These are phyloP conservation scores for Nitzschia sp. DNA, from an alignment of 108 stramenopile genomes.

Conservation along the genomic window DNA sequence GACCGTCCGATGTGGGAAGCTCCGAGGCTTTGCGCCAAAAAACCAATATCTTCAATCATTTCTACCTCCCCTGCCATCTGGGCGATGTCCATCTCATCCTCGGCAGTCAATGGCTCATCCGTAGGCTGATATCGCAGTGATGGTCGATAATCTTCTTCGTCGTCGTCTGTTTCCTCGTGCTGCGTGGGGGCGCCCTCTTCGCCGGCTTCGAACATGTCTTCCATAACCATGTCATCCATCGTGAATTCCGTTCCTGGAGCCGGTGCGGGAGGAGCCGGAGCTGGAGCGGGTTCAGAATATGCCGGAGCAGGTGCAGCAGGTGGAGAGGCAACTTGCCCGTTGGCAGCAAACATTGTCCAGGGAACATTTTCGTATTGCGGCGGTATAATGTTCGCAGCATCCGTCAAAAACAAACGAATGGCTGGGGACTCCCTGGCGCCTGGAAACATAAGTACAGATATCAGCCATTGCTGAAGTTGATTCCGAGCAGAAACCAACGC, in stretches of 20 bases:
- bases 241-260: constrained; percentile 14
- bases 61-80: constrained; percentile 73
- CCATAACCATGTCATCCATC: constrained; percentile 88
- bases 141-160: constrained; percentile 57
- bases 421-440: constrained; percentile 63
- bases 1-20: constrained; percentile 83
- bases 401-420: constrained; percentile 75
- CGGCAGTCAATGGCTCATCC: constrained; percentile 64
- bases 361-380: constrained; percentile 78
- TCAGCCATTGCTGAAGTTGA: constrained; percentile 71
- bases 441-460: constrained; percentile 55
- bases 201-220: constrained; percentile 65
- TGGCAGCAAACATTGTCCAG: constrained; percentile 70
- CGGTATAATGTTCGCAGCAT: constrained; percentile 80
- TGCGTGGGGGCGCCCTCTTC: constrained; percentile 42
- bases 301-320: constrained; percentile 10
- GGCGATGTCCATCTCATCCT: constrained; percentile 72
- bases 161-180: constrained; percentile 57
- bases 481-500: constrained; percentile 55
- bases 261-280: background rate
- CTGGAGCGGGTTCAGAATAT: background rate
- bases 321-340: constrained; percentile 25
- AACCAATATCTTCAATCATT: constrained; percentile 91
- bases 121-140: constrained; percentile 67
- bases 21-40: constrained; percentile 78